Evolutionary conservation across 805 yeast species (phyloP).

Genomic region (Saccharomycopsis sp.): DNA sequence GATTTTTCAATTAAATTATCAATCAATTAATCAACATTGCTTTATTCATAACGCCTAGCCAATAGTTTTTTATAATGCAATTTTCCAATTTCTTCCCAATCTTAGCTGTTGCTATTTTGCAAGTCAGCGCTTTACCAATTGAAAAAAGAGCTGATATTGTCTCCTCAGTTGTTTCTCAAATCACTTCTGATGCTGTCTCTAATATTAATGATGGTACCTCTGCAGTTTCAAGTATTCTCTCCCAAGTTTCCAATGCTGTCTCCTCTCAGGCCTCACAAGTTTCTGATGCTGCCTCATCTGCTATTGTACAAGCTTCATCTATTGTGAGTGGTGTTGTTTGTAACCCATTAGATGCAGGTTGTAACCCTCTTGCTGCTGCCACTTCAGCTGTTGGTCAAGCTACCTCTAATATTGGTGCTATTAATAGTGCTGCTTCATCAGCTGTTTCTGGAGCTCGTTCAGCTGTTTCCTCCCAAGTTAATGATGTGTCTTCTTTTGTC

Average conservation of each 20-base stretch:
- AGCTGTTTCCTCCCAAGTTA: neutral
- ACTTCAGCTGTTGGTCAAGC: neutral
- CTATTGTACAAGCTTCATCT: neutral
- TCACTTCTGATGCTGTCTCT: slow-evolving; percentile 1
- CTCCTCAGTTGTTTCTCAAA: neutral
- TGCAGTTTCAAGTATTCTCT: neutral
- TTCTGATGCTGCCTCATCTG: neutral
- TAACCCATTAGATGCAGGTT: neutral
- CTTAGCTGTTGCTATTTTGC: too few species aligned
- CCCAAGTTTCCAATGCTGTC: neutral
- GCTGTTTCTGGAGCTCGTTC: neutral
- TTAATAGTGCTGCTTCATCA: neutral
- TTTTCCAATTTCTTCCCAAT: too few species aligned
- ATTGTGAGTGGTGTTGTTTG: neutral
- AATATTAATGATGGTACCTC: slow-evolving; percentile 1
- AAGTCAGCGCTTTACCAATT: too few species aligned
- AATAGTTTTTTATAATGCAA: too few species aligned
- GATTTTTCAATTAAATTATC: too few species aligned
- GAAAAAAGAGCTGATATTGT: too few species aligned
- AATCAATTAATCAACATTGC: too few species aligned
- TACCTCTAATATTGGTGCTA: neutral
- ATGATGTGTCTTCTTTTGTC: neutral
- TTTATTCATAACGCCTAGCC: too few species aligned
- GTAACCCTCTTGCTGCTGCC: neutral
- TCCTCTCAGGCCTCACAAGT: neutral